Base-by-base conservation (phyloP, 2,329 filamentous ascomycete genomes). In the Neurospora crassa region DNA sequence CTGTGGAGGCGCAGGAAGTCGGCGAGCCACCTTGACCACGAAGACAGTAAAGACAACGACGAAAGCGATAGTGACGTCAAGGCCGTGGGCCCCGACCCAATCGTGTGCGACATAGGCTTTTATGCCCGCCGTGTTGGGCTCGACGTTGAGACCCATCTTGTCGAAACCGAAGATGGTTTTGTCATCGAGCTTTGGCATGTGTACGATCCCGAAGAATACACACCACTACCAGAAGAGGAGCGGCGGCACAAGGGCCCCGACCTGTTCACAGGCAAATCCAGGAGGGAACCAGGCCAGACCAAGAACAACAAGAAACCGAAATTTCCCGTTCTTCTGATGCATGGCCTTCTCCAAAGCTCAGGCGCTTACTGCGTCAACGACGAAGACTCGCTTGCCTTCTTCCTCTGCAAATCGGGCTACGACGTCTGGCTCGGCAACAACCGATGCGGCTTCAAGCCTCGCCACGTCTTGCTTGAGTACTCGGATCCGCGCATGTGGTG, bases 391-490 rank as follows among this genome's bases (percentile, higher is more conserved):
- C 85, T 97, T 8, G 94, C 95, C 0, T 97, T 97, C 81, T 97
- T 91, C 82, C 89, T 98, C 8, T 94, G 92, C 80, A 97, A 97
- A 81, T 90, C 91, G 0, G 94, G 94, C 1, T 97, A 93, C 80
- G 95, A 98, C 79, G 93, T 98, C 47, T 98, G 94, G 94, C 85
- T 97, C 18, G 95, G 95, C 5, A 97, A 97, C 81, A 97, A 97
- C 78, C 88, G 95, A 24, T 97, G 94, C 78, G 94, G 94, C 1
- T 93, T 96, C 80, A 83, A 87, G 0, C 94, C 95, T 0, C 87
- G 89, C 74, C 95, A 98, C 78, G 87, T 85, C 2, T 81, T 90
- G 29, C 86, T 97, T 47, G 81, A 88, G 2, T 89, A 91, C 74
- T 83, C 83, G 3, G 95, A 98, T 78, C 94, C 95, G 1, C 88